These are phyloP conservation scores for Phytophthora pluvialis DNA, from an alignment of 352 stramenopile species.

Conservation along the genomic window DNA sequence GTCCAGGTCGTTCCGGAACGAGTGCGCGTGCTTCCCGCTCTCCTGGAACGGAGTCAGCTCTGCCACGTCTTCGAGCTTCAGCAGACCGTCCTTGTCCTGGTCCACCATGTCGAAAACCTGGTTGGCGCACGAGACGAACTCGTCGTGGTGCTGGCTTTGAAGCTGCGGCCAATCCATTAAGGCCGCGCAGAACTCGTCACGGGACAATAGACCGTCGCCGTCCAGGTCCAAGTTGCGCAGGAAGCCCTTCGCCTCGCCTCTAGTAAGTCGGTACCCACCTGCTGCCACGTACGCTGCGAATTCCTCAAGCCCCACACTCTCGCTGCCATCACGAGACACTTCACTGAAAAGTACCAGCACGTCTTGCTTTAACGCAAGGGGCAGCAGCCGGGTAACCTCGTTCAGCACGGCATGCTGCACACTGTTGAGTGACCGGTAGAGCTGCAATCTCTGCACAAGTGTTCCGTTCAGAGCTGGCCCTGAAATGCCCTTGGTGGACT, in stretches of 20 bases:
- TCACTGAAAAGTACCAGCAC: constrained; percentile 75
- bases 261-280: constrained; percentile 67
- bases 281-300: constrained; percentile 59
- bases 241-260: constrained; percentile 65
- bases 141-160: constrained; percentile 40
- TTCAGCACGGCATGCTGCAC: constrained; percentile 73
- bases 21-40: constrained; percentile 39
- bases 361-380: constrained; percentile 62
- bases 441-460: constrained; percentile 74
- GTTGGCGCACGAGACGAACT: constrained; percentile 43
- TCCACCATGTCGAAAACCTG: constrained; percentile 64
- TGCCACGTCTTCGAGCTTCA: constrained; percentile 55
- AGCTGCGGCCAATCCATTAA: constrained; percentile 73
- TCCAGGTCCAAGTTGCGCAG: constrained; percentile 66
- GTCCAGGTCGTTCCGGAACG: constrained; percentile 64
- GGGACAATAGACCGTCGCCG: constrained; percentile 61
- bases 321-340: constrained; percentile 54
- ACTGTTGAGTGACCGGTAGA: constrained; percentile 76
- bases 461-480: constrained; percentile 58
- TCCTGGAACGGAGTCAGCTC: constrained; percentile 47
- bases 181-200: constrained; percentile 72
- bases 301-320: constrained; percentile 57
- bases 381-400: constrained; percentile 58
- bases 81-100: constrained; percentile 51
- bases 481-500: constrained; percentile 30